These are phyloP conservation scores for Kuraishia piskuri DNA, from an alignment of 805 yeast species.

Conservation along the genomic window DNA sequence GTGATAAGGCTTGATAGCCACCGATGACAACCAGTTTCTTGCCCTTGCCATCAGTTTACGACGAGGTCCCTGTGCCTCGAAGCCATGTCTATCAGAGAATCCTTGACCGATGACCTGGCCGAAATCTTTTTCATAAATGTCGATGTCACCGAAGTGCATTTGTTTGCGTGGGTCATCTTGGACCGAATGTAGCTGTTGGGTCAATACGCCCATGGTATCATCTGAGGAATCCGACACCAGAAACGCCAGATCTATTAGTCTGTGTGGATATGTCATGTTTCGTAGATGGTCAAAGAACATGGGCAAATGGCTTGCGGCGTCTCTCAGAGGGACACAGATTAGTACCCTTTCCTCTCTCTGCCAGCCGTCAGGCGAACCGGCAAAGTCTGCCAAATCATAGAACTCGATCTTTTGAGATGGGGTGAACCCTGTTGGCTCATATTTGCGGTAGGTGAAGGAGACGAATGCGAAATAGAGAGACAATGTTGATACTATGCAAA, in stretches of 20 bases:
- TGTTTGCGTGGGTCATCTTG: slow-evolving; percentile 57
- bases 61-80: slow-evolving; percentile 93
- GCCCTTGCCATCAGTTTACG: slow-evolving; percentile 94
- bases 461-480: neutral
- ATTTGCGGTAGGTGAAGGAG: neutral
- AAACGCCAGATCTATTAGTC: slow-evolving; percentile 58
- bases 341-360: slow-evolving; percentile 41
- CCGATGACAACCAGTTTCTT: slow-evolving; percentile 85
- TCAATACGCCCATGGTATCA: slow-evolving; percentile 67
- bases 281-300: slow-evolving; percentile 52
- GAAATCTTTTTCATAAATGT: slow-evolving; percentile 84
- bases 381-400: slow-evolving; percentile 33
- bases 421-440: neutral
- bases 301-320: slow-evolving; percentile 52
- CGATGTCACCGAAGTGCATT: slow-evolving; percentile 76
- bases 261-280: slow-evolving; percentile 50
- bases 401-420: slow-evolving; percentile 6
- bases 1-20: slow-evolving; percentile 85
- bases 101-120: slow-evolving; percentile 93
- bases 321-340: slow-evolving; percentile 51
- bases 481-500: neutral
- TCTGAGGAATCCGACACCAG: slow-evolving; percentile 87
- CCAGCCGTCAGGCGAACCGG: slow-evolving; percentile 43
- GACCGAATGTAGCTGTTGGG: slow-evolving; percentile 44
- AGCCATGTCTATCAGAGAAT: slow-evolving; percentile 89